Evolutionary conservation across 805 yeast genomes (phyloP).

Genomic region (Starmerella roubikii): DNA sequence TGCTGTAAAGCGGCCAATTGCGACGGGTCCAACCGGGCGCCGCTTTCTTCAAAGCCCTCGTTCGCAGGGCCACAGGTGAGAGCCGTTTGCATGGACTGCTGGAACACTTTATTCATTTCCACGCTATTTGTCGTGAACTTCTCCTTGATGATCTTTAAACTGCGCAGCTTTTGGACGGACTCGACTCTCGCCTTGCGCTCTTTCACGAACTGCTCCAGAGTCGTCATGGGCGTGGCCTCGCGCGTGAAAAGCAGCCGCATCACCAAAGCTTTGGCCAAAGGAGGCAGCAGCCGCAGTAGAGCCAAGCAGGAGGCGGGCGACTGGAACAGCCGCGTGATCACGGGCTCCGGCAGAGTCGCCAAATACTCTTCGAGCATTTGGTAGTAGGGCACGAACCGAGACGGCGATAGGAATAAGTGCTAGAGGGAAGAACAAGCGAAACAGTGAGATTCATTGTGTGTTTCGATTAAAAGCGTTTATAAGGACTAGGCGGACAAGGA

Average conservation of each 20-base stretch:
- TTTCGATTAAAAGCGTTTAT: no score
- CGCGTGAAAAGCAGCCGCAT: constrained; percentile 79
- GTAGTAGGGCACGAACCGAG: background rate
- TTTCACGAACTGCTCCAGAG: constrained; percentile 65
- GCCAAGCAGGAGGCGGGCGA: constrained; percentile 93
- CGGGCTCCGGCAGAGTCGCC: constrained; percentile 76
- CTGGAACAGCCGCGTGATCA: constrained; percentile 69
- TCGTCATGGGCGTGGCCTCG: constrained; percentile 50
- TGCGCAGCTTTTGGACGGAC: constrained; percentile 60
- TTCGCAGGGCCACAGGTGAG: constrained; percentile 61
- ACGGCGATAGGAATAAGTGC: no score
- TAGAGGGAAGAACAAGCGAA: no score
- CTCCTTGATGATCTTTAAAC: constrained; percentile 63
- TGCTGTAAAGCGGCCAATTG: constrained; percentile 71
- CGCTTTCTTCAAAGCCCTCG: constrained; percentile 65
- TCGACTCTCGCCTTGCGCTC: constrained; percentile 42
- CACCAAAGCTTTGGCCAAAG: constrained; percentile 75
- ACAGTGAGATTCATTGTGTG: no score
- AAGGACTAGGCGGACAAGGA: no score
- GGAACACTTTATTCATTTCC: constrained; percentile 57
- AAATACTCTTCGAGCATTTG: constrained; percentile 56
- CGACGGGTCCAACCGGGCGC: constrained; percentile 25
- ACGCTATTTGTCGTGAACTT: constrained; percentile 32
- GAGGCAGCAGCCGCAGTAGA: constrained; percentile 76
- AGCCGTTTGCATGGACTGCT: constrained; percentile 64